Evolutionary conservation across 805 yeast genomes (phyloP), one percentile per base, ranked within the genome.

Genomic region (Zygosaccharomyces gambellarensis): DNA sequence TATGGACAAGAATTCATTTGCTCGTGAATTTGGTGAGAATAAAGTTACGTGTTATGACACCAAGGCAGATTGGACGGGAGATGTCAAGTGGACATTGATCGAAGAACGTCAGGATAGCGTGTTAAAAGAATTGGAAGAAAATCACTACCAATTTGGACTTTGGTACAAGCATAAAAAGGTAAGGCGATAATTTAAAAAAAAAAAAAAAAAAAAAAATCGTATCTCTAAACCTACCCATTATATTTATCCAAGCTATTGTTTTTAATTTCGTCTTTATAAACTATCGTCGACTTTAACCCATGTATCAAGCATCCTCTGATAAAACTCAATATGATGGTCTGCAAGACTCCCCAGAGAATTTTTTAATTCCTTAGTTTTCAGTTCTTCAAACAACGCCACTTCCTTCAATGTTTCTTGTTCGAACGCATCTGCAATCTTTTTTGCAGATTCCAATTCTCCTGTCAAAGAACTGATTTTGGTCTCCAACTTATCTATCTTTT

Each of bases 331-430:
- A 67, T 92, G 86, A 52, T 80, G 81, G 55, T 85, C 86, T 44
- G 95, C 86, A 50, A 92, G 72, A n/a, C 78, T 77, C 7, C 80
- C 71, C 69, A 92, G 75, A 1, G 95, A 78, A 28, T 76, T 74
- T 61, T 84, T 83, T 64, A 90, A 74, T 68, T 92, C 97, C 32
- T 76, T 73, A 28, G 87, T 80, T 67, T 90, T 90, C 53, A 88
- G 85, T 22, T 74, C 76, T 59, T 92, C 96, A 74, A 95, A 92
- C 53, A 83, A 71, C 27, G 74, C 70, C 34, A 81, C 75, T 60
- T 81, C 87, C 56, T 78, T 75, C 34, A 77, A 57, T 2, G 82
- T 77, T 48, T 79, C 78, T 51, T 78, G 77, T 54, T 81, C 85
- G 58, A 78, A 81, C 39, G 75, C 71, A 49, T 76, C 80, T 8